Conservation (phyloP, 352 stramenopile genomes). For the Phytophthora pini region DNA sequence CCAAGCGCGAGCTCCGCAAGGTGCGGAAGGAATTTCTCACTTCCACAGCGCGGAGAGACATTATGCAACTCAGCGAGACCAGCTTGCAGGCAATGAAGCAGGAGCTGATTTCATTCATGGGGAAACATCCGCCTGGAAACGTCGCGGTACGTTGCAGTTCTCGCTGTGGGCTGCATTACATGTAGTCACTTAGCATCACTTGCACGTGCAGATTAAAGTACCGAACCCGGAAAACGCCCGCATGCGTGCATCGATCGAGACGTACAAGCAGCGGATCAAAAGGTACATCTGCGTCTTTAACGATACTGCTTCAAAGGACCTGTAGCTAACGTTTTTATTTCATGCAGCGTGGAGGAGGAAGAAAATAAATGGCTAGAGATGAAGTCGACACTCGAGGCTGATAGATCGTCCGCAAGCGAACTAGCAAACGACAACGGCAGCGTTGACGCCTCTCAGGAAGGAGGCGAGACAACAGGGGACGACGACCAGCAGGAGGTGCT, state of each 20-base stretch:
- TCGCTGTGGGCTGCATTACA: neutral
- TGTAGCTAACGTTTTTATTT: slow-evolving; percentile 5
- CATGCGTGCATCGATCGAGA: slow-evolving; percentile 56
- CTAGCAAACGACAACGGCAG: slow-evolving; percentile 5
- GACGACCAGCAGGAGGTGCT: slow-evolving; percentile 18
- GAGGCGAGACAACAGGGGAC: slow-evolving; percentile 3
- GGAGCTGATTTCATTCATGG: slow-evolving; percentile 69
- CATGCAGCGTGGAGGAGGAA: slow-evolving; percentile 51
- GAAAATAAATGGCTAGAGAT: slow-evolving; percentile 62
- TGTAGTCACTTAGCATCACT: slow-evolving; percentile 4
- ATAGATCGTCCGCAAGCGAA: slow-evolving; percentile 20
- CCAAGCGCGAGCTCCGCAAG: slow-evolving; percentile 71
- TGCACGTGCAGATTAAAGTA: slow-evolving; percentile 41
- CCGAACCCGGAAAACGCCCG: slow-evolving; percentile 72
- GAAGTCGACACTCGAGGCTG: slow-evolving; percentile 43
- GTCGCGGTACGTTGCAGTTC: slow-evolving; percentile 38
- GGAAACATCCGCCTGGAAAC: slow-evolving; percentile 51
- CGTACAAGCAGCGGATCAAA: slow-evolving; percentile 50
- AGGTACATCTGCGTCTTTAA: slow-evolving; percentile 28
- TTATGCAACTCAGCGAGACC: slow-evolving; percentile 74
- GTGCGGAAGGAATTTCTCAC: slow-evolving; percentile 72
- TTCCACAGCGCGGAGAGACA: slow-evolving; percentile 61
- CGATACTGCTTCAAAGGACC: neutral
- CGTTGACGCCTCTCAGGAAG: neutral
- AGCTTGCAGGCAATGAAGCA: slow-evolving; percentile 71